A percentile compares a stretch with the other conserved stretches of the same genome.
Conservation (phyloP, 257 asterid genomes). For the Solanum chiquidenum region DNA sequence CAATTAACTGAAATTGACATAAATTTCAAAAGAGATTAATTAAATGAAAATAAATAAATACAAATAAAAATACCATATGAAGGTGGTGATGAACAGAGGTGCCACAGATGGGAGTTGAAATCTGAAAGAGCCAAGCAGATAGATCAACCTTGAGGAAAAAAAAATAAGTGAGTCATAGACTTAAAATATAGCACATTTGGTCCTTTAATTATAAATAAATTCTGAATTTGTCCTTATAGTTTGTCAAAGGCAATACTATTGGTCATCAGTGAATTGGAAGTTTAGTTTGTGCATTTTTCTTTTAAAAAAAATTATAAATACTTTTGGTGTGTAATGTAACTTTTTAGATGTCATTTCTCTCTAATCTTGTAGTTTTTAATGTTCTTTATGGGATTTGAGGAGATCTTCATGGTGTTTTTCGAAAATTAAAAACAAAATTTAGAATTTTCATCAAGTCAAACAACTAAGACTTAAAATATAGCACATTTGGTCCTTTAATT, state of each 20-base stretch:
- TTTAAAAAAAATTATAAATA: too few species aligned
- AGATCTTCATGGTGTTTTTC: neutral
- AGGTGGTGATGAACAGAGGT: neutral
- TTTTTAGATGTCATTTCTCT: neutral
- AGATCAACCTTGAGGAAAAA: neutral
- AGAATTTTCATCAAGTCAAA: neutral
- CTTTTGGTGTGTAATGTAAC: neutral
- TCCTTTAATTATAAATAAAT: neutral
- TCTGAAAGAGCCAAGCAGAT: neutral
- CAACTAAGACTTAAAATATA: too few species aligned
- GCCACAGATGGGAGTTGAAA: neutral
- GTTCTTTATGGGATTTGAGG: neutral
- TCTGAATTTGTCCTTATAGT: neutral
- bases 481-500: too few species aligned
- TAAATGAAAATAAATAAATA: too few species aligned
- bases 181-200: neutral
- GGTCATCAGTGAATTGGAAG: neutral
- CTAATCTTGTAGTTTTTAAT: too few species aligned
- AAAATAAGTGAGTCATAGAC: neutral
- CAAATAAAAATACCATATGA: neutral
- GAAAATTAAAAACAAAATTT: too few species aligned
- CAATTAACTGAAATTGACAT: neutral
- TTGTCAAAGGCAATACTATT: neutral
- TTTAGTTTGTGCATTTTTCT: neutral
- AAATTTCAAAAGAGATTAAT: neutral